Percentiles rank a stretch among this genome's conserved stretches.
These are phyloP conservation scores for Diaporthe sp. DNA, from an alignment of 2,329 filamentous ascomycete species.

Conservation along the genomic window DNA sequence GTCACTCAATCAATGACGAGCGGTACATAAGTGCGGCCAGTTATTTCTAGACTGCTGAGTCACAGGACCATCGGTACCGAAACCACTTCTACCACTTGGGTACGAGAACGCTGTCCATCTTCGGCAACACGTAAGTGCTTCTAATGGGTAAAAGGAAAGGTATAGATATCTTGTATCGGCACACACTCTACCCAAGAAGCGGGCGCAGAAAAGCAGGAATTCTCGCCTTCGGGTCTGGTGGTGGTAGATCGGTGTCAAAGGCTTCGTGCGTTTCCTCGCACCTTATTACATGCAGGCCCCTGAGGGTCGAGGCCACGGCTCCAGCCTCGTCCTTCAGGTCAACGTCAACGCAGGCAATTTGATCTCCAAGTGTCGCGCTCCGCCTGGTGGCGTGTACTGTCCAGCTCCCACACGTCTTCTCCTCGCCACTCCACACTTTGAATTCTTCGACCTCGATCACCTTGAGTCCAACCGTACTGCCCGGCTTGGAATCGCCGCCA, in stretches of 20 bases:
- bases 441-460: not conserved
- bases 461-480: not conserved
- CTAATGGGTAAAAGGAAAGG: not conserved
- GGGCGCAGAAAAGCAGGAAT: not conserved
- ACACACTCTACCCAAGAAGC: not conserved
- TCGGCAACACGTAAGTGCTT: not conserved
- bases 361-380: not conserved
- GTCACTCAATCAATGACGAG: no score
- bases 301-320: not conserved
- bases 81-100: not conserved
- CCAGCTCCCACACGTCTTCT: not conserved
- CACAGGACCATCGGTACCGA: not conserved
- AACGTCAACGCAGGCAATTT: not conserved
- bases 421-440: not conserved
- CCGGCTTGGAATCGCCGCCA: not conserved
- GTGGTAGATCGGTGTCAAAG: not conserved
- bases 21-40: no score
- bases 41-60: no score
- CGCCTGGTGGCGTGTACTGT: not conserved
- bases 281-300: not conserved
- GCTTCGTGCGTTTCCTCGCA: not conserved
- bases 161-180: no score
- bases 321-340: not conserved
- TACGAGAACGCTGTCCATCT: not conserved
- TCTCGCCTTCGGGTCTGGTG: not conserved